Percentiles rank a stretch among this genome's conserved stretches.
Conservation (phyloP, 805 yeast genomes). For the Wickerhamomyces sydowiorum region DNA sequence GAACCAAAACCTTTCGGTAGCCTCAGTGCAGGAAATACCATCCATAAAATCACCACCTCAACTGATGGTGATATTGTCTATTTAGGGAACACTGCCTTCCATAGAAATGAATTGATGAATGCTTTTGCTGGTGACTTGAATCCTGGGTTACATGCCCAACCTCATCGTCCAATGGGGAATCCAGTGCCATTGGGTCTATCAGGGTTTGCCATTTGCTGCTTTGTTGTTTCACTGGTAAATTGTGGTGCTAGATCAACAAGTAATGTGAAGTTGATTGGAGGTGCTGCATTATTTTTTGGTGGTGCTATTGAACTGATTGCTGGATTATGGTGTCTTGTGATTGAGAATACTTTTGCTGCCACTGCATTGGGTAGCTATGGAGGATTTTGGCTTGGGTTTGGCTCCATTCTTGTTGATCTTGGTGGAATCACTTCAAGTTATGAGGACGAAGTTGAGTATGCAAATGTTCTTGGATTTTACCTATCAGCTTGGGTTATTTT, state of each 20-base stretch:
- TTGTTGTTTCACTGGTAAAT: slow-evolving; percentile 59
- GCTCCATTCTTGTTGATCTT: slow-evolving; percentile 53
- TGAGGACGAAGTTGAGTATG: slow-evolving; percentile 35
- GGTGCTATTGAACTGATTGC: slow-evolving; percentile 68
- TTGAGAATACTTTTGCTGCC: slow-evolving; percentile 74
- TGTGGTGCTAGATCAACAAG: slow-evolving; percentile 64
- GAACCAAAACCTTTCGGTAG: slow-evolving; percentile 6
- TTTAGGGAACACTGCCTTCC: slow-evolving; percentile 36
- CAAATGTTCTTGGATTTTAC: slow-evolving; percentile 52
- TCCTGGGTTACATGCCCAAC: slow-evolving; percentile 38
- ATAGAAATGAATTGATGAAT: slow-evolving; percentile 47
- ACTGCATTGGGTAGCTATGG: slow-evolving; percentile 46
- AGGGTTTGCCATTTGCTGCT: slow-evolving; percentile 53
- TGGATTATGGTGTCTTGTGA: slow-evolving; percentile 72
- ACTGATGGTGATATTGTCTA: slow-evolving; percentile 31
- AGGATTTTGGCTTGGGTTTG: slow-evolving; percentile 76
- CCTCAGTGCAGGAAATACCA: neutral
- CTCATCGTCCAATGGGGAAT: slow-evolving; percentile 54
- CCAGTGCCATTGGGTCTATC: slow-evolving; percentile 74
- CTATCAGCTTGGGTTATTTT: slow-evolving; percentile 61
- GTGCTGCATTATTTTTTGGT: slow-evolving; percentile 66
- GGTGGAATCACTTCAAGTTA: slow-evolving; percentile 51
- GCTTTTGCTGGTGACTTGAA: slow-evolving; percentile 59
- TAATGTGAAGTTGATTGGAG: slow-evolving; percentile 55
- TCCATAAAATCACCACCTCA: slow-evolving; percentile 19